Conservation (phyloP, 768 basidiomycete species). For the Clathrus columnatus region DNA sequence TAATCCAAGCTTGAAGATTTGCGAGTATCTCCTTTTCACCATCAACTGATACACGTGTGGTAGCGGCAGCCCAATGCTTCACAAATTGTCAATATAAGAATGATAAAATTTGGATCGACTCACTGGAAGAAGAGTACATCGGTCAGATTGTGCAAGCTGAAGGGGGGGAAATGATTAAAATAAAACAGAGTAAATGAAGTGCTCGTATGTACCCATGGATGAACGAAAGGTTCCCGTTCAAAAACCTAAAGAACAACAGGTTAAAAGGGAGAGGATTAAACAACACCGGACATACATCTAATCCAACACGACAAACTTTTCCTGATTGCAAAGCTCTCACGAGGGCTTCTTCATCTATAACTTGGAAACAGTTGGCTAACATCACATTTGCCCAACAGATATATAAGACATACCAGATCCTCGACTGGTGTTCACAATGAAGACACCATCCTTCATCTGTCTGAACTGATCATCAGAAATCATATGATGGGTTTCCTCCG, state of each 20-base stretch:
- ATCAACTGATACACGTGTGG: not conserved
- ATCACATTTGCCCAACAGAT: not conserved
- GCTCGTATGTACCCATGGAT: not conserved
- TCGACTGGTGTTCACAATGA: not conserved
- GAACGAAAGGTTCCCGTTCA: not conserved
- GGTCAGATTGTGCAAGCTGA: not conserved
- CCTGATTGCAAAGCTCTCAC: not conserved
- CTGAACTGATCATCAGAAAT: slow-evolving; percentile 14
- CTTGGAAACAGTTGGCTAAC: not conserved
- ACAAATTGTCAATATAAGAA: not conserved
- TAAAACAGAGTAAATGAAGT: not conserved
- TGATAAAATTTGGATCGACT: not conserved
- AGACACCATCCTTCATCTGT: not conserved
- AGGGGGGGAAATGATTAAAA: not conserved
- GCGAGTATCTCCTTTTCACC: not conserved
- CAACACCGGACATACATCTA: not conserved
- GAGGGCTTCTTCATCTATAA: not conserved
- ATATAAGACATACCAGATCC: not conserved
- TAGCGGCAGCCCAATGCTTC: not conserved
- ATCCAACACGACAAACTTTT: not conserved
- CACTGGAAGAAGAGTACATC: not conserved
- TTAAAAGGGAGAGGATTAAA: not conserved
- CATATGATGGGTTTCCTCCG: slow-evolving; percentile 17
- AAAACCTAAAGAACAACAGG: not conserved
- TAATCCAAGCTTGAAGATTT: not conserved